Evolutionary conservation across 306 rosid species (phyloP), one percentile per base, ranked within the genome.

Genomic region (Prunus salicina): DNA sequence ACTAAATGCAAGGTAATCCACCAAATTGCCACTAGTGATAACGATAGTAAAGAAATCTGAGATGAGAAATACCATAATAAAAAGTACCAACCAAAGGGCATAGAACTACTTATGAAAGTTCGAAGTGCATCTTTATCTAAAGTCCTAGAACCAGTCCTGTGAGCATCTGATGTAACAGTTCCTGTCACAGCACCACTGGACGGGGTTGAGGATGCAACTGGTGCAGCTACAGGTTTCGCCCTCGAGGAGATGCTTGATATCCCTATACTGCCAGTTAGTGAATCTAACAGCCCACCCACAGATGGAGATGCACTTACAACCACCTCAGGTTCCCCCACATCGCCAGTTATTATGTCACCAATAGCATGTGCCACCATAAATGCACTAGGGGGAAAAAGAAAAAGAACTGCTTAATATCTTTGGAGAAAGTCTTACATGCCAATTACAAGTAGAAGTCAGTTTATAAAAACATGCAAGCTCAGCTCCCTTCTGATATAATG

Each of bases 31-130:
- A 28, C 20, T 24, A 61, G 64, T 24, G 60, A 49, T 12, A 46
- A 46, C 46, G 45, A 69, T 56, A 79, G 57, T 32, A 74, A 63
- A 57, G 41, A 85, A 77, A 74, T 61, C 65, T 63, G 80, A 77
- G 85, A 86, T 78, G 90, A 81, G 88, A 80, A 86, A 86, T 79
- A 87, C 91, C 94, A 84, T 82, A 90, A 78, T 83, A 79, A 87
- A 84, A 87, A 84, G 88, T 89, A 92, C 99, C 83, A 83, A 95
- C 99, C 99, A 92, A 95, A 95, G 82, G 99, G 98, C 97, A 95
- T 89, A 76, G 98, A 88, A 80, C 97, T 86, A 80, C 96, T 88
- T 77, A 92, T 87, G 85, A 90, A 95, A 86, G 90, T 85, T 83
- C 96, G 86, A 47, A 95, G 92, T 16, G 89, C 87, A 86, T 95